These are phyloP conservation scores for Russula brevipes DNA, from an alignment of 768 basidiomycete species.

Conservation along the genomic window DNA sequence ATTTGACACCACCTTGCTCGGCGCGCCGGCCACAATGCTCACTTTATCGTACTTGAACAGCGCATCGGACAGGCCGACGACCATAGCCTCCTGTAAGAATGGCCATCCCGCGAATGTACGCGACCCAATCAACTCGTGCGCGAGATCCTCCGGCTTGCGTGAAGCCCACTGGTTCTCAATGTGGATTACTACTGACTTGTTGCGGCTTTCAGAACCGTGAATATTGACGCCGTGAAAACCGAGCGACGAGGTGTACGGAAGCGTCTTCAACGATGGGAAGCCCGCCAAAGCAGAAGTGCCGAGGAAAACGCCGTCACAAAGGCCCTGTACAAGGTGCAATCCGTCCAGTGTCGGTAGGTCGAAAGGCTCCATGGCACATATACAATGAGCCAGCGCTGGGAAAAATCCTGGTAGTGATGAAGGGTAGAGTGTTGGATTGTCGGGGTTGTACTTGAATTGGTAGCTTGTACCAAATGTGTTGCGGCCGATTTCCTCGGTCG, in stretches of 20 bases:
- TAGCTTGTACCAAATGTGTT: slow-evolving; percentile 80
- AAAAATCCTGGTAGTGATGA: slow-evolving; percentile 95
- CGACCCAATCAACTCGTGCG: slow-evolving; percentile 66
- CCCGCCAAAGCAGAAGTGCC: slow-evolving; percentile 86
- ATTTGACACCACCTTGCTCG: slow-evolving; percentile 56
- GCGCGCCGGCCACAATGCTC: slow-evolving; percentile 44
- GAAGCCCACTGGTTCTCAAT: slow-evolving; percentile 71
- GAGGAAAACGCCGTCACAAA: slow-evolving; percentile 83
- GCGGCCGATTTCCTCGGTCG: slow-evolving; percentile 64
- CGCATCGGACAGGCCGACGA: slow-evolving; percentile 81
- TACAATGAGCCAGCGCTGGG: slow-evolving; percentile 77
- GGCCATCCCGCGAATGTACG: slow-evolving; percentile 87
- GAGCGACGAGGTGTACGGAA: slow-evolving; percentile 70
- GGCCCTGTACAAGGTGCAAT: slow-evolving; percentile 77
- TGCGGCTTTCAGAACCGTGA: slow-evolving; percentile 83
- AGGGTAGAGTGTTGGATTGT: slow-evolving; percentile 65
- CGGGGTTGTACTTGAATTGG: slow-evolving; percentile 65
- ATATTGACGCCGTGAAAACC: slow-evolving; percentile 90
- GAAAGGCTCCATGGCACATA: slow-evolving; percentile 76
- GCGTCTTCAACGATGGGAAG: slow-evolving; percentile 91
- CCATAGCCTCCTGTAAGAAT: slow-evolving; percentile 87
- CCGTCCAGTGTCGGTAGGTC: slow-evolving; percentile 85
- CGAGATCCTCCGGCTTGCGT: slow-evolving; percentile 66
- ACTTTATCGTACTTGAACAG: slow-evolving; percentile 82
- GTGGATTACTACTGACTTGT: slow-evolving; percentile 90